Base-by-base conservation (phyloP, 2,329 filamentous ascomycete species). In the Arthrobotrys conoides region DNA sequence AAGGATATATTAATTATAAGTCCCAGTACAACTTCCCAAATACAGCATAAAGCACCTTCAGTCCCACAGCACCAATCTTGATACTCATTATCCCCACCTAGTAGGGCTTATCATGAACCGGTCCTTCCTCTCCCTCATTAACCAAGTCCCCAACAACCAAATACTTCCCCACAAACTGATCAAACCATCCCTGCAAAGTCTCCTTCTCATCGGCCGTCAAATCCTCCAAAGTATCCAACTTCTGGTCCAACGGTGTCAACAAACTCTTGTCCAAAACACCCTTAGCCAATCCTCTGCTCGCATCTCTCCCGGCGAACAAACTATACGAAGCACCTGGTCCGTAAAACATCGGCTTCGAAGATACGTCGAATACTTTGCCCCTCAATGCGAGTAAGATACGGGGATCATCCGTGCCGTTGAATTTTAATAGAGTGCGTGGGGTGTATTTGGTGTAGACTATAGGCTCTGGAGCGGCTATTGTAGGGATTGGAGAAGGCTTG, bases 261-360 rank as follows among this genome's bases (percentile, higher is more conserved):
- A 98, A 97, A 5, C 94, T 92, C 87, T 93, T 90, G 84, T 97
- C 96, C 84, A 99, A 98, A 86, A 93, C 97, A 76, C 94, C 93
- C 84, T 90, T 93, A 0, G 96, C 95, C 77, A 99, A 86, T 0
- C 96, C 96, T 66, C 95, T 89, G 80, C 90, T 93, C 20, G 96
- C 96, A 85, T 99, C 96, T 46, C 94, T 88, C 0, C 96, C 96
- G 0, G 96, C 96, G 83, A 99, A 99, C 86, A 98, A 98, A 84
- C 91, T 91, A 85, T 99, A 99, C 1, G 95, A 94, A 0, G 95
- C 95, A 12, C 94, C 94, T 20, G 96, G 96, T 3, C 96, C 96
- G 86, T 99, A 99, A 85, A 98, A 98, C 87, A 96, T 94, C 24
- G 96, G 95, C 14, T 90, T 86, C 14, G 75, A 78, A 0, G 91